Evolutionary conservation across 2,329 filamentous ascomycete genomes (phyloP).

Genomic region (Phyllosticta citriasiana): DNA sequence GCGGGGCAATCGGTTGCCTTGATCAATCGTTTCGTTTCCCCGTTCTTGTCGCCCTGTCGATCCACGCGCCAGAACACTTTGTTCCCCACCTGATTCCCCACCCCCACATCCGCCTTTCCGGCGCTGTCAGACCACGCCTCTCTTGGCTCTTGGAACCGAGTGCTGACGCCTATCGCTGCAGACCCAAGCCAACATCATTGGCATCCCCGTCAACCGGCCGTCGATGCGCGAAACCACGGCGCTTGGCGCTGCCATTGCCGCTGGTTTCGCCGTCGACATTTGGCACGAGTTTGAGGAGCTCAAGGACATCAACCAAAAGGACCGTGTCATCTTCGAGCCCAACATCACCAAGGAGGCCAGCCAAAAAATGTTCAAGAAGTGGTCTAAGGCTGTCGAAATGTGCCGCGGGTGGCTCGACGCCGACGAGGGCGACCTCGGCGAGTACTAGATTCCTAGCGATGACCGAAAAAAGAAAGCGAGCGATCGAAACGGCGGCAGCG

Average conservation of each 20-base stretch:
- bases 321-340: conserved; percentile 61
- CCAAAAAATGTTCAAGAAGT: conserved; percentile 55
- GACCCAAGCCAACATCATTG: conserved; percentile 78
- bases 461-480: not conserved
- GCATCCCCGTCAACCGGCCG: conserved; percentile 73
- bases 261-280: conserved; percentile 70
- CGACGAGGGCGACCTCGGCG: conserved; percentile 19
- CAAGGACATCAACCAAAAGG: conserved; percentile 59
- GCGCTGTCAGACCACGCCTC: not conserved
- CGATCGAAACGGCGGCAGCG: not conserved
- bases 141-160: not conserved
- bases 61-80: not conserved
- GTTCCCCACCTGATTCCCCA: not conserved
- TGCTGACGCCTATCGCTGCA: conserved; percentile 22
- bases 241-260: conserved; percentile 78
- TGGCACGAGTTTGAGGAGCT: conserved; percentile 70
- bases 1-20: conserved; percentile 8
- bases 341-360: conserved; percentile 50
- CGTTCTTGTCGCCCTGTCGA: not conserved
- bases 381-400: conserved; percentile 72
- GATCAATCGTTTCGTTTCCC: not conserved
- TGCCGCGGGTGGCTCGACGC: conserved; percentile 59
- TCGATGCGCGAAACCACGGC: conserved; percentile 87
- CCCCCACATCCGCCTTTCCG: not conserved
- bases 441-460: not conserved